Conservation (phyloP, 805 yeast genomes). For the Lipomyces anomalus region DNA sequence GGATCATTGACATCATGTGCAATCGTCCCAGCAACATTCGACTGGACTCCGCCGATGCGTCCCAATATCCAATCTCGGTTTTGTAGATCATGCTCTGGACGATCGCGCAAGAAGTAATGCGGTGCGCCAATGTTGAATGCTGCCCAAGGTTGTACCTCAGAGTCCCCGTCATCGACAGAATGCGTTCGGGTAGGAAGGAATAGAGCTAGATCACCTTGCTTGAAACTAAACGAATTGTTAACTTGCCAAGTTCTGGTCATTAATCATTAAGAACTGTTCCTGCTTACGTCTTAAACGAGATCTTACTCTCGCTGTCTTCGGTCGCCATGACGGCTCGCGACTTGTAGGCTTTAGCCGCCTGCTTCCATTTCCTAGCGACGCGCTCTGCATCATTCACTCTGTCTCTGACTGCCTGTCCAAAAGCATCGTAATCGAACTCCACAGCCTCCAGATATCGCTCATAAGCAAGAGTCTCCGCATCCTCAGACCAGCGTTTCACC, state of each 20-base stretch:
- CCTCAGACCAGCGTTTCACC: constrained; percentile 15
- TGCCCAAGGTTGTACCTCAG: too few species aligned
- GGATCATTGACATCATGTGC: too few species aligned
- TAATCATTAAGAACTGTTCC: constrained; percentile 1
- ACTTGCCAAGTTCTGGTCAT: constrained; percentile 9
- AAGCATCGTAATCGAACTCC: constrained; percentile 36
- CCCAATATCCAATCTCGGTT: constrained; percentile 81
- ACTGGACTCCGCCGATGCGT: too few species aligned
- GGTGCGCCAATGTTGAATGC: constrained; percentile 89
- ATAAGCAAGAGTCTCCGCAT: constrained; percentile 13
- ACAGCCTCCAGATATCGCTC: constrained; percentile 21
- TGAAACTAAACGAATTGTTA: constrained; percentile 63
- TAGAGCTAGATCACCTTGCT: constrained; percentile 68
- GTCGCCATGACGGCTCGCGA: constrained; percentile 29
- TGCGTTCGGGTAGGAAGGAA: constrained; percentile 86
- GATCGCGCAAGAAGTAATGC: constrained; percentile 63
- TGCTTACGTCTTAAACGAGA: constrained; percentile 28
- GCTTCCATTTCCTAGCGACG: constrained; percentile 76
- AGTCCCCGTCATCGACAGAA: too few species aligned
- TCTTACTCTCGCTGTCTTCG: constrained; percentile 14
- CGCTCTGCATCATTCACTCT: constrained; percentile 87
- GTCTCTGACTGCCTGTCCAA: constrained; percentile 49
- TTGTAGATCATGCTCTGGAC: constrained; percentile 32
- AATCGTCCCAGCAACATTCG: too few species aligned
- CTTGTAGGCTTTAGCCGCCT: constrained; percentile 53